Percentiles rank a stretch among this genome's conserved stretches.
Evolutionary conservation across 345 rosid genomes (phyloP).

Genomic region (Eucalyptus erythrocorys): DNA sequence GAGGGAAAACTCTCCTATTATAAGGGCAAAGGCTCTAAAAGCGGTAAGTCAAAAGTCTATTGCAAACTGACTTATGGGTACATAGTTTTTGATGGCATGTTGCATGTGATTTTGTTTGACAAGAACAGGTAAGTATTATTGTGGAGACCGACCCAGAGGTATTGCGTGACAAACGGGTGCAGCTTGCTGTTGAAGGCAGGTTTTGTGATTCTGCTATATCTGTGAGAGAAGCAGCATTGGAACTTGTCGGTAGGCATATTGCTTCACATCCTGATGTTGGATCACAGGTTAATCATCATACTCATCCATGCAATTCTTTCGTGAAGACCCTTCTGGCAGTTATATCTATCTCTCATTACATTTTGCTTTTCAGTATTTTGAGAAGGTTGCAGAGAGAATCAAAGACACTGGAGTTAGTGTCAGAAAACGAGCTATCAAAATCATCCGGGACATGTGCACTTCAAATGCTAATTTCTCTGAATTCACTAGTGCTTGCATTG

Average conservation of each 20-base stretch:
- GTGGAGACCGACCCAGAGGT: slow-evolving; percentile 99
- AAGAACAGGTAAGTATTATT: slow-evolving; percentile 82
- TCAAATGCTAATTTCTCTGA: slow-evolving; percentile 77
- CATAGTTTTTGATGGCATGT: neutral
- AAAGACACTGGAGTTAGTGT: slow-evolving; percentile 99
- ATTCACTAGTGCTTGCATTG: slow-evolving; percentile 81
- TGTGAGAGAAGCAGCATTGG: slow-evolving; percentile 97
- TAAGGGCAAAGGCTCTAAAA: slow-evolving; percentile 92
- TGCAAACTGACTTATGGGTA: neutral
- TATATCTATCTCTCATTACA: neutral
- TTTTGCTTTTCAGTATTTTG: slow-evolving; percentile 65
- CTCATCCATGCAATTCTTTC: neutral
- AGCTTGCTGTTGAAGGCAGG: slow-evolving; percentile 97
- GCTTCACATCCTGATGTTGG: slow-evolving; percentile 98
- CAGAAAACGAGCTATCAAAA: slow-evolving; percentile 92
- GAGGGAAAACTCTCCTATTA: slow-evolving; percentile 90
- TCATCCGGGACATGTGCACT: slow-evolving; percentile 93
- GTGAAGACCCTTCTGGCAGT: neutral
- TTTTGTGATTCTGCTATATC: slow-evolving; percentile 99
- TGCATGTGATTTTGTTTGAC: neutral
- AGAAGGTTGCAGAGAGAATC: slow-evolving; percentile 95
- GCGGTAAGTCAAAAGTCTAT: slow-evolving; percentile 49
- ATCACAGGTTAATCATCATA: slow-evolving; percentile 44
- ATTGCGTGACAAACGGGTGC: slow-evolving; percentile 83
- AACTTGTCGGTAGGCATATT: slow-evolving; percentile 97